Evolutionary conservation across 306 rosid genomes (phyloP), one percentile per base, ranked within the genome.

Genomic region (Dicorynia guianensis): DNA sequence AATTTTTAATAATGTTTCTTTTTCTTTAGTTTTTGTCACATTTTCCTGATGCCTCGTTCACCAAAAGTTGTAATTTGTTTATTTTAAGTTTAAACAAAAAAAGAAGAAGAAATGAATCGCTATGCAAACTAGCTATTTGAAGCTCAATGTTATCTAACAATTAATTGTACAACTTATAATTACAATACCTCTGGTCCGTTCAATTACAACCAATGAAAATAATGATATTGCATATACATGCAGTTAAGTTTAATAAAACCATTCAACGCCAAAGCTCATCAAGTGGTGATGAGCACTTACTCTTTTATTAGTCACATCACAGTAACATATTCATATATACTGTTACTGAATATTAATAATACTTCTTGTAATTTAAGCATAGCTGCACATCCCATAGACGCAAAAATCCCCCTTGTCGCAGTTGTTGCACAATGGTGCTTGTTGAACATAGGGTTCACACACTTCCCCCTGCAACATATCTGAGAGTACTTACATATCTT

Each of bases 341-440:
- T n/a, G n/a, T 7, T 50, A 52, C 12, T 39, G 0, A 5, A 62
- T n/a, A 57, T 54, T 54, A 42, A 52, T 64, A 40, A 40, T n/a
- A n/a, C n/a, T 25, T 11, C 50, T 20, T 19, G 40, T 14, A 54
- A 40, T 50, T 68, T 63, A 82, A 0, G 92, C 89, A 20, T 90
- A 90, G 83, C 83, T 89, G 73, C 93, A 90, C 81, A 90, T 74
- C 46, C 96, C 96, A 71, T 80, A 86, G 68, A 58, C 69, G 13
- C 96, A 90, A 0, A 67, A 67, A 43, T 65, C 63, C 11, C 87
- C 93, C 67, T 83, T 86, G 10, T 8, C n/a, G 67, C 96, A 90
- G 67, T 63, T 88, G 53, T 79, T 84, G 62, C 76, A 74, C 93
- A 90, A 62, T 90, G 86, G 49, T 72, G 79, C 39, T 74, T 75